Percentiles rank a stretch among this genome's conserved stretches.
Conservation (phyloP, 1,284 basidiomycete genomes). For the Athelia sp. region DNA sequence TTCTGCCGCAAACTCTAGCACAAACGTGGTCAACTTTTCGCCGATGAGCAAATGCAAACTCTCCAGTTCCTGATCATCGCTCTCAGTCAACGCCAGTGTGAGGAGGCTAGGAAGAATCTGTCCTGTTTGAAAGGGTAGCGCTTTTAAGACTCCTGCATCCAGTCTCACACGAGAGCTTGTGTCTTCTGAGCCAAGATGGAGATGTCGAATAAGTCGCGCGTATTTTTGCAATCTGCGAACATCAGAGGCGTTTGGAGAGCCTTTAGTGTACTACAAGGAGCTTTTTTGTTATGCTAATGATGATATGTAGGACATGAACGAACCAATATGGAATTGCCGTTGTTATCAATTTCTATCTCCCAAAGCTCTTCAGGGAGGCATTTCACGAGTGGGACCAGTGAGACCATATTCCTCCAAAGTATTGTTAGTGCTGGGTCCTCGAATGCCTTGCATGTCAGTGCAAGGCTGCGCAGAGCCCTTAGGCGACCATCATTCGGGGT, state of each 20-base stretch:
- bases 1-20: neutral
- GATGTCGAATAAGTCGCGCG: neutral
- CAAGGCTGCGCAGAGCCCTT: neutral
- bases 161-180: neutral
- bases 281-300: neutral
- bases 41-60: neutral
- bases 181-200: neutral
- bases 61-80: neutral
- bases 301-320: neutral
- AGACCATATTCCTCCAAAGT: neutral
- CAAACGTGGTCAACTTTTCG: neutral
- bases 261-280: neutral
- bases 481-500: neutral
- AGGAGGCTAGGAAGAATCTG: neutral
- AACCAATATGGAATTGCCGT: neutral
- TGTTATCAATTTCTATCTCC: constrained; percentile 12
- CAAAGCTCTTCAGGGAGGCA: constrained; percentile 19
- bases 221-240: neutral
- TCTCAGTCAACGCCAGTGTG: neutral
- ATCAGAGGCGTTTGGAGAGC: neutral
- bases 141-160: neutral
- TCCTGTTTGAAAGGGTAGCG: neutral
- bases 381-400: neutral
- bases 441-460: neutral
- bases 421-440: neutral